phyloP scores from a whole-genome alignment of 1,284 basidiomycete genomes.

The Hymenochaete sp. region DNA sequence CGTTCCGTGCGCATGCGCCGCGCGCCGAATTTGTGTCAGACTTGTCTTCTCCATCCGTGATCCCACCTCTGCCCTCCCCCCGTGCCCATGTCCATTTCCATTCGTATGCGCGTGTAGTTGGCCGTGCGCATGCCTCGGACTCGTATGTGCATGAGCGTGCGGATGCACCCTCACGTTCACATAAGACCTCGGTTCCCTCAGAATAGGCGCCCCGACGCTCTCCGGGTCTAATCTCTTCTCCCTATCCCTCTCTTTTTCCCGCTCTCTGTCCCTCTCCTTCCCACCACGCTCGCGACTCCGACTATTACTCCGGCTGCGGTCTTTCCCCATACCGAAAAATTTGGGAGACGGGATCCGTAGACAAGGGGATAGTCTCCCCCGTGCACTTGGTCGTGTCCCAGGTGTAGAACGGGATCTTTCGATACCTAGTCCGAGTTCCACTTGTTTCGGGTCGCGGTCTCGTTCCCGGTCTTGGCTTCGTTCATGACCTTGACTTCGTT shows the following conservation, averaged over 20 bases:
- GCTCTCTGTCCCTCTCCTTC: constrained; percentile 16
- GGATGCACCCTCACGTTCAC: neutral
- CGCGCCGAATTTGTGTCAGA: constrained; percentile 3
- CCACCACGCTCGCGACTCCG: constrained; percentile 16
- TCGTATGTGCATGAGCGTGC: neutral
- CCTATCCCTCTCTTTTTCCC: constrained; percentile 19
- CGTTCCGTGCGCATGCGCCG: constrained; percentile 33
- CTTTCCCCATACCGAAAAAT: constrained; percentile 17
- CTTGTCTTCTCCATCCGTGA: constrained; percentile 1
- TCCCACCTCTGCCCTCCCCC: neutral
- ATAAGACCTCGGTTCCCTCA: constrained; percentile 10
- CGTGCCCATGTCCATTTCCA: neutral
- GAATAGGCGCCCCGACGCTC: constrained; percentile 19
- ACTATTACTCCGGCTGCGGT: constrained; percentile 14
- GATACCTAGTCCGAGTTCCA: constrained; percentile 2
- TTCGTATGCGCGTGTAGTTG: neutral
- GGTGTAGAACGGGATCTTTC: constrained; percentile 14
- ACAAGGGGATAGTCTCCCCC: constrained; percentile 22
- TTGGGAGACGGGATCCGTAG: constrained; percentile 19
- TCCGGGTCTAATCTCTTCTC: constrained; percentile 22
- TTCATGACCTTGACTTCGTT: too few relatives aligned
- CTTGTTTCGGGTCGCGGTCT: constrained; percentile 1
- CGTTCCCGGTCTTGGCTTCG: too few relatives aligned
- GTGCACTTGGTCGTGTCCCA: constrained; percentile 2
- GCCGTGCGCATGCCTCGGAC: neutral